These are phyloP conservation scores for Mycena vitilis DNA, from an alignment of 768 basidiomycete genomes.

Conservation along the genomic window DNA sequence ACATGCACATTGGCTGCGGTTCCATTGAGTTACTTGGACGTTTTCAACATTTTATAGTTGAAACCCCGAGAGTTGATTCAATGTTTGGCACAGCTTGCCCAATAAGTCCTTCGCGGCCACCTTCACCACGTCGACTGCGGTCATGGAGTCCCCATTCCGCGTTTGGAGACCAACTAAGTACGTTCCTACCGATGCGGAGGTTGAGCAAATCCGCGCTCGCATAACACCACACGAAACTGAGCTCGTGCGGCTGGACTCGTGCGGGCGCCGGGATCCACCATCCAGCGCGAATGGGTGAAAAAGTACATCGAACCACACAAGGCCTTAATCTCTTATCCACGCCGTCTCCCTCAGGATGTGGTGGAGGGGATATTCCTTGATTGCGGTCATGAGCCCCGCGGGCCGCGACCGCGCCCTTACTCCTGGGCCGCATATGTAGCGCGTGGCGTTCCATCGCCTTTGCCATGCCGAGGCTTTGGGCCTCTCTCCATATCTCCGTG, in stretches of 20 bases:
- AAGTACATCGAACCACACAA: not conserved
- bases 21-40: too few relatives aligned
- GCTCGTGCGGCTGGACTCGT: not conserved
- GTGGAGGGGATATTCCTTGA: constrained; percentile 12
- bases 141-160: not conserved
- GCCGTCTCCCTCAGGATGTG: constrained; percentile 8
- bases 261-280: not conserved
- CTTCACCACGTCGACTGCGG: too few relatives aligned
- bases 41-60: too few relatives aligned
- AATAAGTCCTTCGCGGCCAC: too few relatives aligned
- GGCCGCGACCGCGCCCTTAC: constrained; percentile 37
- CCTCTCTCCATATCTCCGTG: not conserved
- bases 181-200: not conserved
- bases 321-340: constrained; percentile 1
- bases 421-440: constrained; percentile 42
- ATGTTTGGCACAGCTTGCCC: too few relatives aligned
- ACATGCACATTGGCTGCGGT: too few relatives aligned
- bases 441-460: constrained; percentile 41
- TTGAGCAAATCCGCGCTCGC: not conserved
- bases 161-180: not conserved
- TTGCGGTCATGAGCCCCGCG: constrained; percentile 11
- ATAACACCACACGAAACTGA: not conserved
- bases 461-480: not conserved
- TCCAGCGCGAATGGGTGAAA: not conserved
- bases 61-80: too few relatives aligned